Conservation (phyloP, 192 early-diverging fungal species). For the Piromyces sp. region DNA sequence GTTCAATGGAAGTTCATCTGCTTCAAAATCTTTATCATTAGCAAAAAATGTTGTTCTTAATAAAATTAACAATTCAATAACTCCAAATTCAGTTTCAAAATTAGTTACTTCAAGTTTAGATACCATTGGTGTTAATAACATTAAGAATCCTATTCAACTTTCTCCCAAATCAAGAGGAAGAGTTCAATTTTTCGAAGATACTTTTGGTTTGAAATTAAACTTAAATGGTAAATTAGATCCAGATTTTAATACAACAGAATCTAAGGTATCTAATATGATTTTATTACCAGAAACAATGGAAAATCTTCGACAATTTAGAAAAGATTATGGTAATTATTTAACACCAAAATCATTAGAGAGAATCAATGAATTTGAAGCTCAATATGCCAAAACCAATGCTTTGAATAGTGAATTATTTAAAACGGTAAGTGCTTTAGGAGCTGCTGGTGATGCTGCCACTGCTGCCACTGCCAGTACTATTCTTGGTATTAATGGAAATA, state of each 20-base stretch:
- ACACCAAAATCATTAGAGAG: neutral
- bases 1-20: neutral
- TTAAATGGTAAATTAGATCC: neutral
- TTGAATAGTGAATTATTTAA: neutral
- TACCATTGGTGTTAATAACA: neutral
- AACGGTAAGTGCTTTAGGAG: neutral
- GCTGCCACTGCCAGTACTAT: neutral
- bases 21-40: neutral
- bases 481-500: too few species aligned
- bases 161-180: neutral
- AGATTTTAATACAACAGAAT: neutral
- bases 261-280: neutral
- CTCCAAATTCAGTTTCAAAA: neutral
- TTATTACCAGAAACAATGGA: neutral
- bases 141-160: neutral
- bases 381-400: neutral
- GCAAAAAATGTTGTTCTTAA: neutral
- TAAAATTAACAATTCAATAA: neutral
- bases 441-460: neutral
- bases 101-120: neutral
- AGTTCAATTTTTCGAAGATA: neutral
- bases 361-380: neutral
- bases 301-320: neutral
- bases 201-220: neutral
- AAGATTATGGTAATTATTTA: neutral